Base-by-base conservation (phyloP, 2,329 filamentous ascomycete genomes). In the Penicillium paneum region DNA sequence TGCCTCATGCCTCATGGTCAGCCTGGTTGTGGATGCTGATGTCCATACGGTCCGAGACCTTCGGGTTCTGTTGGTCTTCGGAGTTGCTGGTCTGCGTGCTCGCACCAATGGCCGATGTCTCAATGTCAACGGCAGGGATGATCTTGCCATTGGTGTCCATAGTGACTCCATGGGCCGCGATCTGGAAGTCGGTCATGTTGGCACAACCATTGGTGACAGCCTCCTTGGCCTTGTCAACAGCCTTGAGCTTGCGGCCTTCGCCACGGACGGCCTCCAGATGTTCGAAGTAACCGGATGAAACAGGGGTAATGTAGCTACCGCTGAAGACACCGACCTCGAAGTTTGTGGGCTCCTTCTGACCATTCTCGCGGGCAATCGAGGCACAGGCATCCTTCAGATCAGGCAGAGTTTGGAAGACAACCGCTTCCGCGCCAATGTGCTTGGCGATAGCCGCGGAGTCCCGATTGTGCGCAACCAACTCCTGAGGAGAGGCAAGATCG, bases 301-400 rank as follows among this genome's bases (percentile, higher is more conserved):
- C 88, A 0, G 85, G 84, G 0, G 93, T 97, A 57, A 90, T 81
- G 73, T 97, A 97, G 60, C 86, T 84, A 42, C 93, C 93, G 67
- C 86, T 91, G 77, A 97, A 97, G 8, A 97, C 92, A 50, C 93
- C 92, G 2, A 95, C 86, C 70, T 97, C 93, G 62, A 97, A 97
- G 52, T 87, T 79, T 59, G 82, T 64, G 5, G 75, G 76, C 79
- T 64, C 83, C 70, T 32, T 78, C 76, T 57, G 82, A 74, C 52
- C 81, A 76, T 47, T 85, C 81, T 57, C 72, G 32, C 65, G 64
- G 5, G 84, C 86, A 4, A 90, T 82, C 62, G 91, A 86, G 1
- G 85, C 81, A 67, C 92, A 97, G 0, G 91, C 85, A 29, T 81
- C 84, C 67, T 88, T 87, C n/a, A 97, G 79, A 65, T 95, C 92